These are phyloP conservation scores for Jackrogersella multiformis DNA, from an alignment of 495 filamentous ascomycete genomes.

Conservation along the genomic window DNA sequence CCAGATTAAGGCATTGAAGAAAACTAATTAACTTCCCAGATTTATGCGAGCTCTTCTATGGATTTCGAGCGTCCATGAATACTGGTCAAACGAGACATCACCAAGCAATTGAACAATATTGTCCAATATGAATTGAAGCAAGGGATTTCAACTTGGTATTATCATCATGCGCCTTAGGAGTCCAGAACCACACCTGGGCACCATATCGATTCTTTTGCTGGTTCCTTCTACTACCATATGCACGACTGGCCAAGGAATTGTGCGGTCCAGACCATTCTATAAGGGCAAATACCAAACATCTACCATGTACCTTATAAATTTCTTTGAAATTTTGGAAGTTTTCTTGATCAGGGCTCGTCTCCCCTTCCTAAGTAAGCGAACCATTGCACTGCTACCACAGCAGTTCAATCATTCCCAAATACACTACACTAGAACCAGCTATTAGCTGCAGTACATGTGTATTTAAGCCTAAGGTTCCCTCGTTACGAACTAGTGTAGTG, in stretches of 20 bases:
- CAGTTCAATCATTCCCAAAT: constrained; percentile 5
- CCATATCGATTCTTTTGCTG: constrained; percentile 1
- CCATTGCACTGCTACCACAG: constrained; percentile 20
- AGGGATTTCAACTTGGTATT: constrained; percentile 11
- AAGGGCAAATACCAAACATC: constrained; percentile 7
- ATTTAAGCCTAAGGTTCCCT: too few relatives aligned
- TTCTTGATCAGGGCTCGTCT: constrained; percentile 13
- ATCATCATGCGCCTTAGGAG: not conserved
- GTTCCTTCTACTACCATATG: not conserved
- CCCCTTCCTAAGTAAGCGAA: constrained; percentile 35
- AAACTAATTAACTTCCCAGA: constrained; percentile 14
- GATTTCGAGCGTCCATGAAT: constrained; percentile 25
- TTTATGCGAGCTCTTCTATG: constrained; percentile 34
- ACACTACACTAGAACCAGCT: not conserved
- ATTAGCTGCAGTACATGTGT: constrained; percentile 3
- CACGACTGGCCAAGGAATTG: constrained; percentile 12
- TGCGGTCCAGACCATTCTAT: constrained; percentile 20
- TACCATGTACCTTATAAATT: not conserved
- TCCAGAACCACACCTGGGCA: constrained; percentile 8
- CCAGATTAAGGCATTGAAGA: constrained; percentile 20
- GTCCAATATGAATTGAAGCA: constrained; percentile 24
- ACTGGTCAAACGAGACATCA: constrained; percentile 23
- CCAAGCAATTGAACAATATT: constrained; percentile 18
- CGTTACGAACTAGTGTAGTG: too few relatives aligned
- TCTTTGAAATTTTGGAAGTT: not conserved